Conservation (phyloP, 371 early-diverging fungal species). For the Cokeromyces recurvatus region DNA sequence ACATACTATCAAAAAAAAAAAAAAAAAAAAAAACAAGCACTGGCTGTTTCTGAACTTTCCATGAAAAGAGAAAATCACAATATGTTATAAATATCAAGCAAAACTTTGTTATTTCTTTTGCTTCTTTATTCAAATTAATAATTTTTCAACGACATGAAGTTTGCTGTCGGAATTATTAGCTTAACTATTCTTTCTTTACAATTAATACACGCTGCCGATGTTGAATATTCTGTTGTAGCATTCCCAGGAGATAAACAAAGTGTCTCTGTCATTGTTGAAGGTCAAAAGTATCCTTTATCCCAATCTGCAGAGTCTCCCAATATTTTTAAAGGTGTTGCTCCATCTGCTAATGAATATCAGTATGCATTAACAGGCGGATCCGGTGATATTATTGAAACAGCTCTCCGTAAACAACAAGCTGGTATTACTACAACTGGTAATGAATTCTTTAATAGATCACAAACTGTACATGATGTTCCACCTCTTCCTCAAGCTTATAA, state of each 20-base stretch:
- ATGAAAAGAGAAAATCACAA: too few relatives aligned
- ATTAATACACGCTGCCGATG: too few relatives aligned
- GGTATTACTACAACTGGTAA: slow-evolving; percentile 43
- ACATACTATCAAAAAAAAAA: too few relatives aligned
- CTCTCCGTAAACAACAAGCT: slow-evolving; percentile 20
- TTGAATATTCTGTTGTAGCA: slow-evolving; percentile 33
- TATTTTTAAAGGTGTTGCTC: slow-evolving; percentile 29
- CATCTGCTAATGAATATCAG: slow-evolving; percentile 23
- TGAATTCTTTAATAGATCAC: slow-evolving; percentile 44
- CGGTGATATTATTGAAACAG: slow-evolving; percentile 17
- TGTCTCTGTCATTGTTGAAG: slow-evolving; percentile 27
- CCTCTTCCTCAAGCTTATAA: slow-evolving; percentile 47
- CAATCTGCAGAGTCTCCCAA: slow-evolving; percentile 14
- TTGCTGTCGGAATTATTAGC: too few relatives aligned
- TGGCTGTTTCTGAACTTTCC: too few relatives aligned
- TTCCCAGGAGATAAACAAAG: slow-evolving; percentile 28
- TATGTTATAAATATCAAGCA: too few relatives aligned
- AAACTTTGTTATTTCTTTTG: too few relatives aligned
- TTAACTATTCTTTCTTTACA: too few relatives aligned
- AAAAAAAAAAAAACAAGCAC: too few relatives aligned
- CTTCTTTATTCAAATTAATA: too few relatives aligned
- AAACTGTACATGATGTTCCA: slow-evolving; percentile 36
- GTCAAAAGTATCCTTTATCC: slow-evolving; percentile 18
- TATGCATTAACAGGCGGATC: slow-evolving; percentile 19
- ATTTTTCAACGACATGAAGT: too few relatives aligned